phyloP scores from a whole-genome alignment of 768 basidiomycete species.

The Suillus paluster region DNA sequence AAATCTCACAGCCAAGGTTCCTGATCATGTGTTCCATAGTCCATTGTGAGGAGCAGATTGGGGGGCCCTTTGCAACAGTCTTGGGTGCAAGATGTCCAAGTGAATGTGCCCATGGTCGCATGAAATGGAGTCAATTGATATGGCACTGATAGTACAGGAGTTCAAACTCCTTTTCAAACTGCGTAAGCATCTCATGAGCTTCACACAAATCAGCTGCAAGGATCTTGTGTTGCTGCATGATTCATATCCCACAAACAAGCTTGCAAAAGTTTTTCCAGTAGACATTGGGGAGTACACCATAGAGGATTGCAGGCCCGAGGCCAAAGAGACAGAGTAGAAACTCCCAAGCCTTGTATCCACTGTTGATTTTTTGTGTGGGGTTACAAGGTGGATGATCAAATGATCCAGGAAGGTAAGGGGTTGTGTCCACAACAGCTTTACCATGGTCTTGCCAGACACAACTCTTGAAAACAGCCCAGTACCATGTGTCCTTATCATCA shows the following conservation, averaged over 20 bases:
- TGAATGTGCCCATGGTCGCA: conserved; percentile 30
- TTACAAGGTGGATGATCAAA: conserved; percentile 26
- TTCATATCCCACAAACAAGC: conserved; percentile 20
- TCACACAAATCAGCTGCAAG: conserved; percentile 11
- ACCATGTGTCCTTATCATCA: conserved; percentile 33
- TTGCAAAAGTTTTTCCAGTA: conserved; percentile 26
- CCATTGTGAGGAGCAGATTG: conserved; percentile 30
- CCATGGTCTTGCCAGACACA: conserved; percentile 25
- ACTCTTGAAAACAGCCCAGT: conserved; percentile 35
- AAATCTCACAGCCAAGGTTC: conserved; percentile 30
- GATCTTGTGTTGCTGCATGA: conserved; percentile 26
- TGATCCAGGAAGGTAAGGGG: conserved; percentile 17
- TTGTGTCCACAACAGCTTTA: conserved; percentile 17
- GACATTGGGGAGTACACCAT: conserved; percentile 16
- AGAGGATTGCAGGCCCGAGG: conserved; percentile 22
- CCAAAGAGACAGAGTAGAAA: conserved; percentile 19
- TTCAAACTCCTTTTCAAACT: conserved; percentile 32
- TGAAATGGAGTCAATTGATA: conserved; percentile 31
- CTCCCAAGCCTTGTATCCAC: conserved; percentile 28
- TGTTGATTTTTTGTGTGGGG: conserved; percentile 25
- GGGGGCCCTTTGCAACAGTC: conserved; percentile 25
- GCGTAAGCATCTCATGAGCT: conserved; percentile 9
- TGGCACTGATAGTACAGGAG: conserved; percentile 28
- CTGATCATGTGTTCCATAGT: conserved; percentile 31
- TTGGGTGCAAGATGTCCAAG: conserved; percentile 27